Base-by-base conservation (phyloP, 805 yeast species). In the Saccharomyces jurei region DNA sequence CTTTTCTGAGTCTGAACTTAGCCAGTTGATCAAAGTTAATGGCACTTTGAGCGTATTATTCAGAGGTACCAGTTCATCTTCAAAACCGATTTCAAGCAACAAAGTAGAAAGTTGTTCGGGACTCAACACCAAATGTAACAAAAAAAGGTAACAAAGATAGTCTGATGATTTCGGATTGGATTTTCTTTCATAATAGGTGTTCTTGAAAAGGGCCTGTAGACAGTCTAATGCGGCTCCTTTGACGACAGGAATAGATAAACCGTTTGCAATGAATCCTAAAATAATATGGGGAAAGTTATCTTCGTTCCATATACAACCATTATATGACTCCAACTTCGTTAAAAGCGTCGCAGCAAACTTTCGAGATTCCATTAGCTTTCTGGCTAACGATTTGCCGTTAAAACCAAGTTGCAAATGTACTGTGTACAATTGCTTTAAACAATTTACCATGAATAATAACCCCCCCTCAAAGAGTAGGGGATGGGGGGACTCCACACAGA, bases 241-340 rank as follows among this genome's bases (percentile, higher is more conserved):
- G n/a, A 83, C 71, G 52, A 78, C 81, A 6, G 87, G 81, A 6
- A 80, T 68, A 41, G 78, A 77, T 48, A 85, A 65, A 0, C 89
- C 90, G 63, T 79, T 82, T 2, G 80, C 72, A 25, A 80, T 69
- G 28, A 76, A 63, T 50, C 73, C 71, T 28, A 81, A 66, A 46
- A 84, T 62, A 14, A 81, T 72, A 46, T 74, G 72, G 54, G 83
- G 82, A 57, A 83, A 76, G 62, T 79, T 82, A 1, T 70, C 67
- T 21, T 62, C 62, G 0, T 74, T 69, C 49, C 82, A 64, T 6
- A 60, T 60, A 13, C 79, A 60, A 6, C 70, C 72, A 53, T 72
- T 72, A 9, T 67, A 21, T 0, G 59, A 53, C 60, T 85, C 89
- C 57, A 77, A 71, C 3, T 70, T 67, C 1, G 61, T 59, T 2